Percentiles rank a stretch among this genome's conserved stretches.
Evolutionary conservation across 805 yeast species (phyloP).

Genomic region (Candida sonorensis): DNA sequence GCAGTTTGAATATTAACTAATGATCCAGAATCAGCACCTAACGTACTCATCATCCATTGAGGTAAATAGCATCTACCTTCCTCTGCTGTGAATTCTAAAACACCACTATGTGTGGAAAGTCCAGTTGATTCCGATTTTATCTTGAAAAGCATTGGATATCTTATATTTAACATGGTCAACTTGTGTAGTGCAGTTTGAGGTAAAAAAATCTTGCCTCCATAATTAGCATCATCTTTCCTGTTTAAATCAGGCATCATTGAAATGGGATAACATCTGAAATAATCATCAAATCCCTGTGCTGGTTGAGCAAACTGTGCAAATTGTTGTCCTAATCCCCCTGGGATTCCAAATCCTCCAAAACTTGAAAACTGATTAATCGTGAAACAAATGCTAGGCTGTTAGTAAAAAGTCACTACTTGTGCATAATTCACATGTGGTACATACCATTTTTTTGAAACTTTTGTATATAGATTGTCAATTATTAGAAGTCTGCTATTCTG

Average conservation of each 20-base stretch:
- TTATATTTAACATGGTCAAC: slow-evolving; percentile 81
- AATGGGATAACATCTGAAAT: slow-evolving; percentile 87
- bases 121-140: slow-evolving; percentile 55
- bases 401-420: not conserved
- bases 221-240: slow-evolving; percentile 73
- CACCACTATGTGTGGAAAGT: slow-evolving; percentile 80
- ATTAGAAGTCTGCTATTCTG: too few species aligned
- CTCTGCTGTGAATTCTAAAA: slow-evolving; percentile 91
- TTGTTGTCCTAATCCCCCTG: slow-evolving; percentile 9
- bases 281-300: slow-evolving; percentile 59
- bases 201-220: slow-evolving; percentile 90
- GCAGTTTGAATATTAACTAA: slow-evolving; percentile 67
- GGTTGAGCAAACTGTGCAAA: slow-evolving; percentile 13
- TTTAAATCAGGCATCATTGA: slow-evolving; percentile 78
- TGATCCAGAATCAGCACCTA: slow-evolving; percentile 71
- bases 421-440: too few species aligned
- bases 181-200: slow-evolving; percentile 91
- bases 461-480: too few species aligned
- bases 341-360: slow-evolving; percentile 16
- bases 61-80: slow-evolving; percentile 95
- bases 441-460: not conserved
- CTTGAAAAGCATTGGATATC: slow-evolving; percentile 95
- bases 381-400: too few species aligned
- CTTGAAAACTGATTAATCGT: slow-evolving; percentile 21
- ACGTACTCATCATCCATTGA: slow-evolving; percentile 89